Percentiles rank a stretch among this genome's conserved stretches.
phyloP scores from a whole-genome alignment of 495 filamentous ascomycete species.

The Annulohypoxylon maeteangense region DNA sequence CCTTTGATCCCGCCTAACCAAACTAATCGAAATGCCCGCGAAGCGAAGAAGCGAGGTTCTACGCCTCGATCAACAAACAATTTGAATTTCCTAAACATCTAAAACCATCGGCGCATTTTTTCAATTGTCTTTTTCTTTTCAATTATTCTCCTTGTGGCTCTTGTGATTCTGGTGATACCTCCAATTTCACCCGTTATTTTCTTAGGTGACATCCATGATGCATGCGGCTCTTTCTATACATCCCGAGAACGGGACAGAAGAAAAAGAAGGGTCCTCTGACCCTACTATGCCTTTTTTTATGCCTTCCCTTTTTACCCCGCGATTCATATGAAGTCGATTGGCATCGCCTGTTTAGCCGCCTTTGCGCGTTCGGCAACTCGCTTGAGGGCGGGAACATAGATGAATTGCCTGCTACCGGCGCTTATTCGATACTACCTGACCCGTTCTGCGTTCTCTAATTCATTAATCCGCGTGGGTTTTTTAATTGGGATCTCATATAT shows the following conservation, averaged over 20 bases:
- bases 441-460: background rate
- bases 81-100: background rate
- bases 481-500: constrained; percentile 16
- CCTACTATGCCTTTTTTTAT: background rate
- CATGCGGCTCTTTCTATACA: constrained; percentile 32
- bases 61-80: background rate
- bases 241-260: background rate
- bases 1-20: background rate
- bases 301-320: constrained; percentile 38
- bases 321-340: constrained; percentile 33
- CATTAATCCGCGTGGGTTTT: constrained; percentile 1
- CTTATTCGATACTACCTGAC: constrained; percentile 30
- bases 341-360: constrained; percentile 40
- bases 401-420: constrained; percentile 21
- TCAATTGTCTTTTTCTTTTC: background rate
- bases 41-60: background rate
- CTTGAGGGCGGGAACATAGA: constrained; percentile 18
- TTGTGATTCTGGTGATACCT: background rate
- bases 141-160: too few relatives aligned
- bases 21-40: background rate
- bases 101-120: background rate
- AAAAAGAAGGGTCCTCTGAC: constrained; percentile 17
- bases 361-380: constrained; percentile 39
- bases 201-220: constrained; percentile 13
- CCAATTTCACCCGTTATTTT: constrained; percentile 12